These are phyloP conservation scores for Cryphonectria radicalis DNA, from an alignment of 2,329 filamentous ascomycete genomes.

Conservation along the genomic window DNA sequence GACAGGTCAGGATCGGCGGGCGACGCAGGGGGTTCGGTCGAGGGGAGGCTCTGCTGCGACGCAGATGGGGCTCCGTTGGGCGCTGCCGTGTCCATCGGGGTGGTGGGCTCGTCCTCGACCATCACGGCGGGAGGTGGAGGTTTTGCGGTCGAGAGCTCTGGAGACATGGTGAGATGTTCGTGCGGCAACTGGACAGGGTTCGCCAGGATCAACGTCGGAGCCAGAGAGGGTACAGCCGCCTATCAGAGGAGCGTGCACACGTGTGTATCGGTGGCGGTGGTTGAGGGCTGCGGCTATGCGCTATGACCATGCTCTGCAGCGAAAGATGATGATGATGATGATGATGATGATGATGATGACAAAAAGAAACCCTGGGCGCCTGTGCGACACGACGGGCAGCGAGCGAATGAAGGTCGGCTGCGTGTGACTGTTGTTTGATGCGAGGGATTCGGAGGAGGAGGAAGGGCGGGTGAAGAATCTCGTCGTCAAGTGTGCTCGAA, in stretches of 20 bases:
- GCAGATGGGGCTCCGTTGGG: constrained; percentile 4
- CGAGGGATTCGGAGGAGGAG: not conserved
- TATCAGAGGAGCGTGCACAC: not conserved
- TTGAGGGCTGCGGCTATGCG: not conserved
- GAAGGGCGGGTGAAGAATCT: not conserved
- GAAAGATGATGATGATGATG: not conserved
- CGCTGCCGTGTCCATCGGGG: constrained; percentile 11
- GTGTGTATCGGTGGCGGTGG: not conserved
- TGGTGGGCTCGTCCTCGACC: constrained; percentile 23
- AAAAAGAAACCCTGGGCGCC: not conserved
- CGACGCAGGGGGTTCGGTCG: constrained; percentile 60
- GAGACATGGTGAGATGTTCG: constrained; percentile 15
- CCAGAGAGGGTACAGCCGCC: not conserved
- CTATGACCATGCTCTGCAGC: constrained; percentile 21
- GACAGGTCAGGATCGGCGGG: constrained; percentile 52
- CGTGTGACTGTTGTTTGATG: not conserved
- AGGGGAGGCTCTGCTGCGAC: constrained; percentile 61
- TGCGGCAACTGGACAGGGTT: not conserved
- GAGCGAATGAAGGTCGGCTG: constrained; percentile 2
- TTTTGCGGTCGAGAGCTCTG: constrained; percentile 20
- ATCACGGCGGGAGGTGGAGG: constrained; percentile 15
- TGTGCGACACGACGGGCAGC: constrained; percentile 5
- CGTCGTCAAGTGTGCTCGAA: not conserved
- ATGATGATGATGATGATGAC: not conserved
- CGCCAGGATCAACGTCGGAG: not conserved